phyloP scores from a whole-genome alignment of 2,329 filamentous ascomycete species.

The Fusarium sp. region DNA sequence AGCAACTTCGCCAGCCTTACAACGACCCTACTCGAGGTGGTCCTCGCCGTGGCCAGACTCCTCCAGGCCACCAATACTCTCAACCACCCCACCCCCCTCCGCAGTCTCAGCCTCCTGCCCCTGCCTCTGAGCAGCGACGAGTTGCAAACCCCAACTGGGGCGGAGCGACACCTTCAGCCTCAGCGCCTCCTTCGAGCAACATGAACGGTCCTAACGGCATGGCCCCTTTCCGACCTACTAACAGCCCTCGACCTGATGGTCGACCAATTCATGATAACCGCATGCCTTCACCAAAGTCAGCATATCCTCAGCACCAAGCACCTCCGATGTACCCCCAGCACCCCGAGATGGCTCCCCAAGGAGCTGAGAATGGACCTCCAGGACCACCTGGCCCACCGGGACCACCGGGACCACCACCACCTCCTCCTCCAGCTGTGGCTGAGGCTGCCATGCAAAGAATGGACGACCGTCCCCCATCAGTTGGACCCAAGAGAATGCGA shows the following conservation, averaged over 20 bases:
- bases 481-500: slow-evolving; percentile 83
- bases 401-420: slow-evolving; percentile 60
- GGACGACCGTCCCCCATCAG: slow-evolving; percentile 81
- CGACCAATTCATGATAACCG: slow-evolving; percentile 85
- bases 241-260: slow-evolving; percentile 86
- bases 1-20: slow-evolving; percentile 72
- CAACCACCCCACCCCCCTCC: slow-evolving; percentile 64
- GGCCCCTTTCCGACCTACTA: slow-evolving; percentile 77
- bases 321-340: slow-evolving; percentile 74
- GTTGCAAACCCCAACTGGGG: slow-evolving; percentile 71
- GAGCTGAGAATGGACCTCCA: slow-evolving; percentile 67
- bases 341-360: slow-evolving; percentile 68
- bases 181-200: slow-evolving; percentile 54
- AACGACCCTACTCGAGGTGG: slow-evolving; percentile 56
- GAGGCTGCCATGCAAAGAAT: slow-evolving; percentile 74
- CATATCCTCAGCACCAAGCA: slow-evolving; percentile 81
- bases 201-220: slow-evolving; percentile 63
- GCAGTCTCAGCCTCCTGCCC: slow-evolving; percentile 62
- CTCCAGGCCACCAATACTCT: slow-evolving; percentile 60
- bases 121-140: slow-evolving; percentile 63
- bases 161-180: slow-evolving; percentile 63
- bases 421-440: slow-evolving; percentile 63
- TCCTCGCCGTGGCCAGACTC: slow-evolving; percentile 62
- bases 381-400: slow-evolving; percentile 39
- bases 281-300: slow-evolving; percentile 90